Percentiles rank a stretch among this genome's conserved stretches.
Conservation (phyloP, 768 basidiomycete species). For the Mycena filopes region DNA sequence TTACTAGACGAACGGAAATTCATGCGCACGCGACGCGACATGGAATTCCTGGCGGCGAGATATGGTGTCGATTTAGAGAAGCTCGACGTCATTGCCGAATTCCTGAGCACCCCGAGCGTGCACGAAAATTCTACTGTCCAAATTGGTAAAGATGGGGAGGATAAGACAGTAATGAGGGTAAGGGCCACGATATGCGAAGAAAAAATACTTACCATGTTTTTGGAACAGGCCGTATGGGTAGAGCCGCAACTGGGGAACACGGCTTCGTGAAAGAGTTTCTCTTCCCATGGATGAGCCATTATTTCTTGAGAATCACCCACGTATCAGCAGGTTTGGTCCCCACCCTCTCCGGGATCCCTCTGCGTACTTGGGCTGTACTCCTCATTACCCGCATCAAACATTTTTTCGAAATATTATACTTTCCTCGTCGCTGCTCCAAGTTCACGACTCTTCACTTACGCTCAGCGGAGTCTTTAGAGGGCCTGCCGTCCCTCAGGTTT, state of each 20-base stretch:
- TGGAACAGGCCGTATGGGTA: slow-evolving; percentile 57
- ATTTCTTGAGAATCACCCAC: background rate
- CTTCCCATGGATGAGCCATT: background rate
- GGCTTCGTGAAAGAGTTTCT: background rate
- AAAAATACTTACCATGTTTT: background rate
- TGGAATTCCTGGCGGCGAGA: slow-evolving; percentile 61
- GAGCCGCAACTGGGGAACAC: slow-evolving; percentile 42
- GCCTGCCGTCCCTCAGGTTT: too few relatives aligned
- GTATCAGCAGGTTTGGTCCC: too few relatives aligned
- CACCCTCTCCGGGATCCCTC: too few relatives aligned
- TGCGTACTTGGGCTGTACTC: too few relatives aligned
- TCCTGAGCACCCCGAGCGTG: slow-evolving; percentile 75
- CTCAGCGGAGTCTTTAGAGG: too few relatives aligned
- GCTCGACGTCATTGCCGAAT: slow-evolving; percentile 62
- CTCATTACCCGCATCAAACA: too few relatives aligned
- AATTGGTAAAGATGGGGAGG: slow-evolving; percentile 64
- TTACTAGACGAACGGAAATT: slow-evolving; percentile 74
- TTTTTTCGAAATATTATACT: too few relatives aligned
- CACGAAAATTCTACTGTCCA: slow-evolving; percentile 53
- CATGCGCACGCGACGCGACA: slow-evolving; percentile 49
- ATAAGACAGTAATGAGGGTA: slow-evolving; percentile 44
- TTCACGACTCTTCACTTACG: too few relatives aligned
- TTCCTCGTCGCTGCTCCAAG: too few relatives aligned
- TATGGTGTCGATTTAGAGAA: slow-evolving; percentile 65
- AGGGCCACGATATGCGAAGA: background rate